Percentiles rank a stretch among this genome's conserved stretches.
Evolutionary conservation across 2,329 filamentous ascomycete genomes (phyloP).

Genomic region (Balansia obtecta): DNA sequence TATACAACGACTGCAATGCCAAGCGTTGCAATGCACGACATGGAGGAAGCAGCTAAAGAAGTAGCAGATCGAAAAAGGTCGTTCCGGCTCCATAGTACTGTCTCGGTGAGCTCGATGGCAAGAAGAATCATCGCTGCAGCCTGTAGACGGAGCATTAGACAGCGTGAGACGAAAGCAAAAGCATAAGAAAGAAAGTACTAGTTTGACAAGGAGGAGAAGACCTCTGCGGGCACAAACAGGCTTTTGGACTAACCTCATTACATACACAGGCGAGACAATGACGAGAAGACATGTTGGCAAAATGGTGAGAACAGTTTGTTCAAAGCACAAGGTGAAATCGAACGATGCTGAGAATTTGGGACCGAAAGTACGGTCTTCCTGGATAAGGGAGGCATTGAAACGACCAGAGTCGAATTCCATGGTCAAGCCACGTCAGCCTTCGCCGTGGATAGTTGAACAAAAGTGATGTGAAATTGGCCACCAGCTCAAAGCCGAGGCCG

Average conservation of each 20-base stretch:
- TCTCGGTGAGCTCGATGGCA: neutral
- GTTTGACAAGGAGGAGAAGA: neutral
- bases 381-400: no score
- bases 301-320: constrained; percentile 9
- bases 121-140: neutral
- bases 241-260: neutral
- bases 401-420: no score
- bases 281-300: constrained; percentile 1
- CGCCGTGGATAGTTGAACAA: no score
- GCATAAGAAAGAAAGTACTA: neutral
- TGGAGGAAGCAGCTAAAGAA: neutral
- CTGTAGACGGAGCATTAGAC: no score
- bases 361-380: no score
- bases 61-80: neutral
- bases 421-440: no score
- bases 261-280: constrained; percentile 1
- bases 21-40: neutral
- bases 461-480: no score
- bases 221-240: neutral
- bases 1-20: neutral
- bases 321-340: constrained; percentile 12
- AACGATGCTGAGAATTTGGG: neutral
- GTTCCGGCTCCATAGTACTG: neutral
- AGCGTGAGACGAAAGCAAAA: no score
- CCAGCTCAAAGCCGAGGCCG: no score